These are phyloP conservation scores for Myxozyma neglecta DNA, from an alignment of 805 yeast genomes.

Conservation along the genomic window DNA sequence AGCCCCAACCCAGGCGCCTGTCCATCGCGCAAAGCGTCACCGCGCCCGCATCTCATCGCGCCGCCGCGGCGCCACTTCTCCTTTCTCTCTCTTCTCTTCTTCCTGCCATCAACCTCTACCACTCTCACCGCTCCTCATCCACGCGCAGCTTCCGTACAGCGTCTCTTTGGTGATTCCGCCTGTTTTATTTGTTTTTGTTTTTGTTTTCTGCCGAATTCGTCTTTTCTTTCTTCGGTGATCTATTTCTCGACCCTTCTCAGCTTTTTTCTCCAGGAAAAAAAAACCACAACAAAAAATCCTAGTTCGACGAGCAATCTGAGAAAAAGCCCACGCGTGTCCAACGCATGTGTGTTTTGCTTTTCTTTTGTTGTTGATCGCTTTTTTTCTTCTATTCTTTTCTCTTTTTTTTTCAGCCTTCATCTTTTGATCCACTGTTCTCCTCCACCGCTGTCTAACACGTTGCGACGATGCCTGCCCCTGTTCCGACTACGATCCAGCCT, in stretches of 20 bases:
- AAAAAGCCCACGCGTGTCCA: too few species aligned
- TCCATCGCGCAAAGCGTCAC: constrained; percentile 3
- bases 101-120: neutral
- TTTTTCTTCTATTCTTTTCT: neutral
- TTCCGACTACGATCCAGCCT: neutral
- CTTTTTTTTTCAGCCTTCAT: neutral
- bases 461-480: constrained; percentile 12
- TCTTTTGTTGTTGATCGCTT: too few species aligned
- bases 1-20: constrained; percentile 4
- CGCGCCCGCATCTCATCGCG: constrained; percentile 11
- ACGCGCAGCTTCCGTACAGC: neutral
- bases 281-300: too few species aligned
- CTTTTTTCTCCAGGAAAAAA: too few species aligned
- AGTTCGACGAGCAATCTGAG: too few species aligned
- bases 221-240: too few species aligned
- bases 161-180: neutral
- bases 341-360: too few species aligned
- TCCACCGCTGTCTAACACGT: neutral
- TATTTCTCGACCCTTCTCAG: too few species aligned
- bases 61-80: constrained; percentile 15
- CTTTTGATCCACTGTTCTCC: constrained; percentile 3
- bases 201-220: neutral
- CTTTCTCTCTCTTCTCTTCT: constrained; percentile 1
- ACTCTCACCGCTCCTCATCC: neutral
- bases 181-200: neutral